Conservation (phyloP, 2,329 filamentous ascomycete genomes). For the Phaeosphaeria sp. region DNA sequence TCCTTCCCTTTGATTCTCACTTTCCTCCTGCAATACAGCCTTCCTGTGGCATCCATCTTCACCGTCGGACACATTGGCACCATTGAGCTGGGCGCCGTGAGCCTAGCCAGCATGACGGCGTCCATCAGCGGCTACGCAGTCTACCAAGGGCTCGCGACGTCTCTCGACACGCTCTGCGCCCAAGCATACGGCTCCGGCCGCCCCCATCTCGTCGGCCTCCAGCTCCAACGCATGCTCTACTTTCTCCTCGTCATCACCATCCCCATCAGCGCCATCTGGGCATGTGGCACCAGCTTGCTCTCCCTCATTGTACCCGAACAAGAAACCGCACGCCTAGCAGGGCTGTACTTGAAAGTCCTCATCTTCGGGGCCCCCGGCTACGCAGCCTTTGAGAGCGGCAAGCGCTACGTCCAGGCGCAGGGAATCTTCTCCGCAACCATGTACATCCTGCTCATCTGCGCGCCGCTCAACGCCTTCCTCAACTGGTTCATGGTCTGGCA, state of each 20-base stretch:
- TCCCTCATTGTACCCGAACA: conserved; percentile 71
- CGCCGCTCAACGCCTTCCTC: conserved; percentile 79
- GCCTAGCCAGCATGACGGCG: conserved; percentile 56
- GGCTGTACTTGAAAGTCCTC: conserved; percentile 77
- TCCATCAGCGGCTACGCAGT: conserved; percentile 57
- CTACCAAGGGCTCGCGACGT: conserved; percentile 76
- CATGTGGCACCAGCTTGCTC: conserved; percentile 70
- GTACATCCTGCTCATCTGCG: conserved; percentile 82
- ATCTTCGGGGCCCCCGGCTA: conserved; percentile 76
- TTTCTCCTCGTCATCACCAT: conserved; percentile 76
- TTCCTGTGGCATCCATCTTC: conserved; percentile 57
- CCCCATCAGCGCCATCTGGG: conserved; percentile 76
- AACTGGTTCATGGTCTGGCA: conserved; percentile 83
- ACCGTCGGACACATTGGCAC: conserved; percentile 59
- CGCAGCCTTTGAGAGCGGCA: conserved; percentile 77
- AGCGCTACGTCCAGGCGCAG: conserved; percentile 88
- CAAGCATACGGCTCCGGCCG: conserved; percentile 93
- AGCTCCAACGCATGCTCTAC: conserved; percentile 80
- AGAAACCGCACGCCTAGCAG: conserved; percentile 73
- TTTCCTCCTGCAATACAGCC: conserved; percentile 56
- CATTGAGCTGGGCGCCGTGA: conserved; percentile 56
- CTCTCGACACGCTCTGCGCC: conserved; percentile 88
- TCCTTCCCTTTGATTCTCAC: conserved; percentile 54
- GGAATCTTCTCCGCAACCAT: conserved; percentile 83
- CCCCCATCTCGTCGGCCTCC: conserved; percentile 84